Conservation (phyloP, 2,329 filamentous ascomycete species). For the Aspergillus quadricinctus region DNA sequence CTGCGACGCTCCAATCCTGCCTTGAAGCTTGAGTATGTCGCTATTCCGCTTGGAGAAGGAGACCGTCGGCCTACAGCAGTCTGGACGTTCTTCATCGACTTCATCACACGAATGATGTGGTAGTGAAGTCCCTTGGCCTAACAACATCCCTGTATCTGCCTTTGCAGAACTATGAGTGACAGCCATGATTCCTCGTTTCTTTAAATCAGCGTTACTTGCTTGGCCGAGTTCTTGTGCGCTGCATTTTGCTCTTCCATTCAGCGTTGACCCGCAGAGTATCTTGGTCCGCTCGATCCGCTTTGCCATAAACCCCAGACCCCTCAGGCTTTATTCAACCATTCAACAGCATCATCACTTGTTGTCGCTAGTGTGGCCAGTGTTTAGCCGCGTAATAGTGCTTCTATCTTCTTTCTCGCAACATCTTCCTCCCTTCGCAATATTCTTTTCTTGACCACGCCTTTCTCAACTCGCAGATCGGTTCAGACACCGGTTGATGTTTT, state of each 20-base stretch:
- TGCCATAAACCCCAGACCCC: constrained; percentile 7
- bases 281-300: neutral
- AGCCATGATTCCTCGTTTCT: neutral
- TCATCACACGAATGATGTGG: neutral
- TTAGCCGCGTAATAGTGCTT: constrained; percentile 15
- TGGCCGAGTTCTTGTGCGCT: neutral
- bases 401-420: neutral
- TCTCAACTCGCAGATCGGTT: constrained; percentile 5
- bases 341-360: constrained; percentile 16
- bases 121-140: neutral
- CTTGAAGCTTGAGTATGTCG: constrained; percentile 4
- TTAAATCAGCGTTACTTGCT: neutral
- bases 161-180: neutral
- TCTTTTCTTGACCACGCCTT: neutral
- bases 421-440: neutral
- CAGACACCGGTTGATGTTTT: constrained; percentile 8
- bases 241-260: neutral
- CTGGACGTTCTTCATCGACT: neutral
- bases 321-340: constrained; percentile 7
- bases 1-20: constrained; percentile 1
- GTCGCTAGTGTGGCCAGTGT: constrained; percentile 10
- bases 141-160: neutral
- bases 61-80: neutral
- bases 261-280: neutral
- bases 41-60: constrained; percentile 6